These are phyloP conservation scores for Penicillium glabrum DNA, from an alignment of 2,329 filamentous ascomycete genomes.

Conservation along the genomic window DNA sequence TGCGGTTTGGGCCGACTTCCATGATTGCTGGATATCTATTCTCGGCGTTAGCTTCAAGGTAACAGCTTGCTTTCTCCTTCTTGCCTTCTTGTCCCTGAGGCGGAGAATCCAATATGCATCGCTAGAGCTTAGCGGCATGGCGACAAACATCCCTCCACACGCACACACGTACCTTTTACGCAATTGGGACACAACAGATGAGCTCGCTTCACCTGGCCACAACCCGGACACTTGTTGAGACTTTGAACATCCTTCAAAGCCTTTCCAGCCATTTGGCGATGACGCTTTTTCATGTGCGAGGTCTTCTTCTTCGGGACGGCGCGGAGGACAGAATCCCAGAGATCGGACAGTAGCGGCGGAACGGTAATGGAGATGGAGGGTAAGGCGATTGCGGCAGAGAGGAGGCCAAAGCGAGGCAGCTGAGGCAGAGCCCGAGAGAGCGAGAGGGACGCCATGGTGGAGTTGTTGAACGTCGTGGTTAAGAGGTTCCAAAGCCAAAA, in stretches of 20 bases:
- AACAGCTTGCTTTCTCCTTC: neutral
- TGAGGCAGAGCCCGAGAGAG: slow-evolving; percentile 13
- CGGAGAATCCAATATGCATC: neutral
- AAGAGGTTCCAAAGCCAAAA: neutral
- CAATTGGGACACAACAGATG: slow-evolving; percentile 88
- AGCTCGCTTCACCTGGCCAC: slow-evolving; percentile 82
- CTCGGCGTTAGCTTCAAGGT: neutral
- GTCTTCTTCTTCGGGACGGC: slow-evolving; percentile 99
- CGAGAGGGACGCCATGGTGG: slow-evolving; percentile 29
- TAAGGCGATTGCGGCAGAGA: slow-evolving; percentile 25
- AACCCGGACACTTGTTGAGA: slow-evolving; percentile 85
- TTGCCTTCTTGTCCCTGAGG: neutral
- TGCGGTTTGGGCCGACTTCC: slow-evolving; percentile 37
- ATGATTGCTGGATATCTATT: slow-evolving; percentile 48
- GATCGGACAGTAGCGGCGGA: slow-evolving; percentile 69
- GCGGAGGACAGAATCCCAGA: slow-evolving; percentile 90
- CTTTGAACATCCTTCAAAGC: slow-evolving; percentile 85
- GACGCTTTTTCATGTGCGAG: slow-evolving; percentile 91
- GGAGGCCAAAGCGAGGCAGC: slow-evolving; percentile 22
- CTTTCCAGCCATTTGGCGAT: slow-evolving; percentile 93
- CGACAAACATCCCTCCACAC: neutral
- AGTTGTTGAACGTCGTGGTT: neutral
- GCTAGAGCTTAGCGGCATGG: neutral
- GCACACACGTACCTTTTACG: slow-evolving; percentile 66
- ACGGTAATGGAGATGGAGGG: slow-evolving; percentile 62